Evolutionary conservation across 2,329 filamentous ascomycete genomes (phyloP), one percentile per base, ranked within the genome.

Genomic region (Fusarium stilboides): DNA sequence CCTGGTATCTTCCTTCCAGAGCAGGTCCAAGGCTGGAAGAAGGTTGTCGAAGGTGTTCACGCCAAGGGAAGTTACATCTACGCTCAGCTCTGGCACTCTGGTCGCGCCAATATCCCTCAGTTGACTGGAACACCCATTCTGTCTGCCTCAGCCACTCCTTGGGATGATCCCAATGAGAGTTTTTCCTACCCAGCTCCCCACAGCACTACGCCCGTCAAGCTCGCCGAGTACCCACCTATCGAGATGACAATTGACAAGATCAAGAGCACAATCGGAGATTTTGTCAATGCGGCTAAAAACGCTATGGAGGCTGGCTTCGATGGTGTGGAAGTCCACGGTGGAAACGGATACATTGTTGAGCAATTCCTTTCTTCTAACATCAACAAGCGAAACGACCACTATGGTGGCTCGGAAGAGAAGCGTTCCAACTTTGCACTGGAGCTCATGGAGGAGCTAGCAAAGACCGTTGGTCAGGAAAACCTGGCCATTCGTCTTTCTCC

Each of bases 41-140:
- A 82, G 57, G 79, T 92, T 28, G 88, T 86, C 3, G 84, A 87
- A 47, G 86, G 85, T 2, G 88, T 92, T 2, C 90, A 92, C 77
- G 82, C 82, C 28, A 87, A 88, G 68, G 87, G 87, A 42, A 84
- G 82, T 39, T 86, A 82, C 72, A 88, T 91, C 63, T 91, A 85
- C 76, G 75, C 84, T n/a, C 90, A 92, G 76, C 80, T 92, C 1
- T 91, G 80, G 80, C 76, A 78, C 14, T 77, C 81, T 0, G 82
- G 82, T 0, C 80, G 82, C 0, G 75, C 75, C 22, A 81, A 80
- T 5, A 65, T 85, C 71, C 65, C 77, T 0, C 78, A 80, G 2
- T 59, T 78, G 34, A 78, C 79, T 1, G 83, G 81, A 6, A 75
- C 76, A 7, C 73, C 74, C 6, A 77, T 81, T 22, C 71, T 81